Base-by-base conservation (phyloP, 768 basidiomycete genomes). In the Kwoniella sp. region DNA sequence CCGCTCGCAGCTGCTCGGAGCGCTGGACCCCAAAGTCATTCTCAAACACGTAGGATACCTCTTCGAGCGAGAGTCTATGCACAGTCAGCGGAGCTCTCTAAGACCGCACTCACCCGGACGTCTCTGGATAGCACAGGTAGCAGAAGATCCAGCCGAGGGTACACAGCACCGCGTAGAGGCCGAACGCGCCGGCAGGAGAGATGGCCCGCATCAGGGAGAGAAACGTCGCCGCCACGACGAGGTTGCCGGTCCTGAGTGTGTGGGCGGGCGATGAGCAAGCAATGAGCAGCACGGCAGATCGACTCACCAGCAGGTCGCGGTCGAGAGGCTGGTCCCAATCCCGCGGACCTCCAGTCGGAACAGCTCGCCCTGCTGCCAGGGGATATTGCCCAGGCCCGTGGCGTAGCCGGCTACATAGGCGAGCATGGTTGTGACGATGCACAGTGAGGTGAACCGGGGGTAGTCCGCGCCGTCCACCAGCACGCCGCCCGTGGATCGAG, bases 341-440 rank as follows among this genome's bases (percentile, higher is more conserved):
- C 88, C 87, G 43, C 87, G 81, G 15, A 86, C 84, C 78, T 88
- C 85, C 32, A 89, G 79, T 17, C 79, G 78, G 74, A 89, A 89
- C 10, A 90, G 78, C 67, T 89, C 88, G 37, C 86, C 87, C 70
- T 88, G 88, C 63, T 88, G 86, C 88, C 88, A 89, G 0, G 88
- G 88, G 2, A 88, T 82, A 62, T 87, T 86, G 0, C 87, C 87
- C 14, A 88, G 75, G 3, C 87, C 84, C 2, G 81, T 84, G 0
- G 86, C 88, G 64, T 89, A 90, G 9, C 84, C 84, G 0, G 85
- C 85, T 19, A 88, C 87, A 73, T 85, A 89, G 59, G 86, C 67
- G 59, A 90, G 82, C 85, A 89, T 89, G n/a, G 84, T 80, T 5
- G 84, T 55, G n/a, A 89, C 71, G 3, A 89, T 84, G 51, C 86